Evolutionary conservation across 2,329 filamentous ascomycete species (phyloP).

Genomic region (Claviceps digitariae): DNA sequence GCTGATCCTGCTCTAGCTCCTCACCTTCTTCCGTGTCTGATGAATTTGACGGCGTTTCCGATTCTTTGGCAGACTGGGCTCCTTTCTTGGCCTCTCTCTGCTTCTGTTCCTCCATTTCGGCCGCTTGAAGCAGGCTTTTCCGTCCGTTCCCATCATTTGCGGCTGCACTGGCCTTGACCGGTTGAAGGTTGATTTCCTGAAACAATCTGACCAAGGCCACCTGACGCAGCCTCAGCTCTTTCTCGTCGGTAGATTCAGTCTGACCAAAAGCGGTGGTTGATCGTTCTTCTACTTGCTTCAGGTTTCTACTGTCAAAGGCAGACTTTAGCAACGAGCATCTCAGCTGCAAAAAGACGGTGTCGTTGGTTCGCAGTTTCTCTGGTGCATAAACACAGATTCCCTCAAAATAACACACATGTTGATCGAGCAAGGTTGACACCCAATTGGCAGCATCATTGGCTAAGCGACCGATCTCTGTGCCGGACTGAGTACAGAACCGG

Average conservation of each 20-base stretch:
- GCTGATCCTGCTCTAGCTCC: conserved; percentile 88
- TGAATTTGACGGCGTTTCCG: conserved; percentile 37
- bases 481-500: conserved; percentile 68
- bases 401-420: conserved; percentile 77
- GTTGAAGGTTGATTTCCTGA: conserved; percentile 73
- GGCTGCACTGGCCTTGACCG: conserved; percentile 60
- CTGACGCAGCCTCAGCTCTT: conserved; percentile 68
- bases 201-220: conserved; percentile 80
- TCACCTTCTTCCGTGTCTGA: conserved; percentile 73
- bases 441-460: conserved; percentile 79
- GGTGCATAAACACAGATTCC: conserved; percentile 82
- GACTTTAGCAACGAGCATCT: conserved; percentile 60
- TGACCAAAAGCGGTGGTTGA: conserved; percentile 66
- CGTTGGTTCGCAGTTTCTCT: conserved; percentile 73
- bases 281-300: conserved; percentile 55
- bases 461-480: conserved; percentile 74
- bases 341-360: conserved; percentile 86
- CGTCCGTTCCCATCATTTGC: conserved; percentile 69
- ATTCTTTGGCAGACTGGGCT: conserved; percentile 14
- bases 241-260: conserved; percentile 75
- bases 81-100: conserved; percentile 37
- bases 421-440: conserved; percentile 86
- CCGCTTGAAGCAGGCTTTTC: conserved; percentile 74
- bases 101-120: conserved; percentile 72
- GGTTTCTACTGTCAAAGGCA: conserved; percentile 52